Evolutionary conservation across 1,284 basidiomycete genomes (phyloP).

Genomic region (Uromyces viciae-fabae): DNA sequence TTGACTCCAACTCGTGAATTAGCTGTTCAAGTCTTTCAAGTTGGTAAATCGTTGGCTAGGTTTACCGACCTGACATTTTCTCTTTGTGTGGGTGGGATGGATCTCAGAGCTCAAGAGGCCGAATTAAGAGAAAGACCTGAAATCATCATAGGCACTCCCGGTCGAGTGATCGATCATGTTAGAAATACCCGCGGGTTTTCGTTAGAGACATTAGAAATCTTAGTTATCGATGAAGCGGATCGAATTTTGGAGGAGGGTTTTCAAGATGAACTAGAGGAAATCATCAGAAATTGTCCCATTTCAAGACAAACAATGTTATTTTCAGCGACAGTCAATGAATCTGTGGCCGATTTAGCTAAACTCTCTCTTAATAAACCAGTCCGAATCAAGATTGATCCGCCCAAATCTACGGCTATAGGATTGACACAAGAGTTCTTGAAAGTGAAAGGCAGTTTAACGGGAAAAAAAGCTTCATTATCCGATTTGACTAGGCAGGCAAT

Average conservation of each 20-base stretch:
- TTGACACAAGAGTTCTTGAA: conserved; percentile 83
- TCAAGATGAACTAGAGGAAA: conserved; percentile 89
- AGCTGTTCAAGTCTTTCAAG: conserved; percentile 88
- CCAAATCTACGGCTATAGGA: conserved; percentile 79
- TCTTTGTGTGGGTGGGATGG: conserved; percentile 84
- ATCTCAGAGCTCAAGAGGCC: conserved; percentile 82
- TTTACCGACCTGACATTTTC: conserved; percentile 86
- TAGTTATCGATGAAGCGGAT: conserved; percentile 95
- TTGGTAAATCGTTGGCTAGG: conserved; percentile 75
- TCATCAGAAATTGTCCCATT: conserved; percentile 79
- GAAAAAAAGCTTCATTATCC: conserved; percentile 70
- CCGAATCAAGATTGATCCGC: conserved; percentile 90
- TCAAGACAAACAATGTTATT: conserved; percentile 97
- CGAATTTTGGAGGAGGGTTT: conserved; percentile 97
- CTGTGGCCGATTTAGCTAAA: conserved; percentile 84
- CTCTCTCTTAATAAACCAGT: conserved; percentile 89
- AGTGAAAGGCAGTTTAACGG: conserved; percentile 52
- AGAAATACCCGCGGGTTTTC: conserved; percentile 91
- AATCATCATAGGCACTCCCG: conserved; percentile 88
- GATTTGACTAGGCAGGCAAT: conserved; percentile 82
- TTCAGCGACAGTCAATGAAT: conserved; percentile 96
- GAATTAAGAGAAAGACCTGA: conserved; percentile 81
- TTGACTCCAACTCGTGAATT: conserved; percentile 90
- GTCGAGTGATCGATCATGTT: conserved; percentile 92
- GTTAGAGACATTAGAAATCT: conserved; percentile 84